Base-by-base conservation (phyloP, 495 filamentous ascomycete genomes). In the Letharia columbiana region DNA sequence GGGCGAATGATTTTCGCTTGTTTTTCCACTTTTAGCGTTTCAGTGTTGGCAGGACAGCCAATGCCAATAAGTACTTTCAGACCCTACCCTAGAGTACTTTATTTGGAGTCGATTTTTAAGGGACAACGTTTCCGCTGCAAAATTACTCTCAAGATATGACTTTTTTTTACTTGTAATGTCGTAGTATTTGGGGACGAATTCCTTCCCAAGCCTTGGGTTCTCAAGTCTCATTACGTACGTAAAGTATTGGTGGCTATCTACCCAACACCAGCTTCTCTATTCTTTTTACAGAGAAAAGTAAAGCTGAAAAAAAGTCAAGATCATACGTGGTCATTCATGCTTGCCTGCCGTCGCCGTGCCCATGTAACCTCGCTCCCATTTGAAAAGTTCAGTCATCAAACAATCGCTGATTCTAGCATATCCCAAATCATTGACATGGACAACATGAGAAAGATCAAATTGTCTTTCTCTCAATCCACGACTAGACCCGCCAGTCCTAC, bases 401-500 rank as follows among this genome's bases (percentile, higher is more conserved):
- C n/a, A 9, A 50, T 50, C 5, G 11, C 49, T 52, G 23, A 13
- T 11, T 13, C 11, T 52, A 31, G 4, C 28, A 17, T 17, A 54
- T 40, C n/a, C 20, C 35, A 44, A 15, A 45, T 23, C 18, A 9
- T 57, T 60, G 8, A 39, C 42, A 39, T 50, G 5, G 49, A 49
- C 41, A 9, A 10, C 31, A 60, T 54, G 2, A 66, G 15, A 37
- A 20, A 41, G 17, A 12, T 45, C 28, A 7, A 49, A 41, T 12
- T 28, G 31, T 7, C 12, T 4, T 37, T 42, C 4, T n/a, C 50
- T 67, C 39, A 67, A 31, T 35, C 61, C 15, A 70, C 18, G 39
- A 70, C 52, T 35, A 64, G 66, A 45, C 69, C 70, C 3, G 69
- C 70, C n/a, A 70, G 31, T 42, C 71, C 71, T 41, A 77, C 79